These are phyloP conservation scores for Hibiscus syriacus DNA, from an alignment of 345 rosid genomes.

Conservation along the genomic window DNA sequence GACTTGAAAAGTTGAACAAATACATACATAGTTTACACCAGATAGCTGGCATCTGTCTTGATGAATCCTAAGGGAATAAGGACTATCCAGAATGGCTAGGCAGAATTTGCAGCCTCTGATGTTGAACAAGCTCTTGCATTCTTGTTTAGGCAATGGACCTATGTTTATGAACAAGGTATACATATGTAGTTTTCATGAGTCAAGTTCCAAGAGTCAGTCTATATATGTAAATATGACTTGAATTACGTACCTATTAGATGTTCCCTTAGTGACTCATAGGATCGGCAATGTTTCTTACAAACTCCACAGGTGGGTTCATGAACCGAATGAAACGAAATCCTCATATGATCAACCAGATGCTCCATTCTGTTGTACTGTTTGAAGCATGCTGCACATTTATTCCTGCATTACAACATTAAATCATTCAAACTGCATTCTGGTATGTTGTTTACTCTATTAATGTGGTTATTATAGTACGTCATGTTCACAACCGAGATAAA, in stretches of 20 bases:
- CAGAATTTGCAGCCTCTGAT: slow-evolving; percentile 75
- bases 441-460: not conserved
- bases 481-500: not conserved
- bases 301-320: slow-evolving; percentile 82
- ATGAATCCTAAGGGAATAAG: slow-evolving; percentile 55
- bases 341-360: slow-evolving; percentile 94
- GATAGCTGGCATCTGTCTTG: slow-evolving; percentile 74
- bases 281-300: slow-evolving; percentile 82
- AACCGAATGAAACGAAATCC: slow-evolving; percentile 62
- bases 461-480: not conserved
- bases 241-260: slow-evolving; percentile 62
- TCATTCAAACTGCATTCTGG: not conserved
- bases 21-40: slow-evolving; percentile 27
- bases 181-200: not conserved
- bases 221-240: not conserved
- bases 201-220: not conserved
- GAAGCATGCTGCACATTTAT: slow-evolving; percentile 90
- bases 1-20: not conserved
- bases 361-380: slow-evolving; percentile 84
- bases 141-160: slow-evolving; percentile 91
- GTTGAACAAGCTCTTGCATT: slow-evolving; percentile 70
- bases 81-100: slow-evolving; percentile 50
- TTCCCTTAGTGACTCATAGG: slow-evolving; percentile 86
- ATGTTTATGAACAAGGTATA: too few relatives aligned
- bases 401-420: slow-evolving; percentile 31